phyloP scores from a whole-genome alignment of 352 stramenopile species.

The Pythium monospermum region DNA sequence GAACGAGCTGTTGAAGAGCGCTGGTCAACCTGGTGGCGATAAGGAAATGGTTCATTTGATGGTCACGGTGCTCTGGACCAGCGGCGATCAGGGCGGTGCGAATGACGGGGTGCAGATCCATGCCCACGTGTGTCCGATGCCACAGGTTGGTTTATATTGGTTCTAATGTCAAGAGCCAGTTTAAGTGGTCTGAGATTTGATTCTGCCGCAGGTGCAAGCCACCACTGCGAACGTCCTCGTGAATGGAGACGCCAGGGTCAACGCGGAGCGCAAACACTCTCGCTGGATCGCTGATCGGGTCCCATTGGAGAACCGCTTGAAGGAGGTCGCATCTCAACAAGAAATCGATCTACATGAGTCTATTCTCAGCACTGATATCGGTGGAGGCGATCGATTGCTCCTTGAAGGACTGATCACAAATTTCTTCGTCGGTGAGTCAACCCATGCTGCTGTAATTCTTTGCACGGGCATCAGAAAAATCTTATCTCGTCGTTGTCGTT shows the following conservation, averaged over 20 bases:
- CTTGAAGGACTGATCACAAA: slow-evolving; percentile 79
- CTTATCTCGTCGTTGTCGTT: slow-evolving; percentile 4
- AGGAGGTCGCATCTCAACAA: slow-evolving; percentile 16
- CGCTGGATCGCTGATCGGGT: slow-evolving; percentile 59
- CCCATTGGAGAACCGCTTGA: slow-evolving; percentile 36
- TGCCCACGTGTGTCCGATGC: slow-evolving; percentile 55
- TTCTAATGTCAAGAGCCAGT: background rate
- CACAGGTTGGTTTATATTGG: slow-evolving; percentile 20
- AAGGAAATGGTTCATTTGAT: too few relatives aligned
- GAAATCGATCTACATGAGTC: slow-evolving; percentile 46
- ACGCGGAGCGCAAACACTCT: slow-evolving; percentile 63
- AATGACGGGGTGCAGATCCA: slow-evolving; percentile 24
- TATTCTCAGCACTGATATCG: slow-evolving; percentile 30
- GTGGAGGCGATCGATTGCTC: slow-evolving; percentile 21
- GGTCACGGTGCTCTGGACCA: slow-evolving; percentile 65
- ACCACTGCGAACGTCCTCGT: slow-evolving; percentile 43
- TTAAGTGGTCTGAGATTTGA: background rate
- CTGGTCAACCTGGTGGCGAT: too few relatives aligned
- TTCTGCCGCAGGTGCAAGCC: slow-evolving; percentile 23
- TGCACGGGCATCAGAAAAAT: background rate
- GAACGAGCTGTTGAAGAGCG: background rate
- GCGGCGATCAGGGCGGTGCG: background rate
- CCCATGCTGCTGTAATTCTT: background rate
- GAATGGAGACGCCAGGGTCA: slow-evolving; percentile 32
- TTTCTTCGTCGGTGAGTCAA: slow-evolving; percentile 61